A percentile compares a stretch with the other conserved stretches of the same genome.
Evolutionary conservation across 441 rosid genomes (phyloP).

Genomic region (Theobroma grandiflorum): DNA sequence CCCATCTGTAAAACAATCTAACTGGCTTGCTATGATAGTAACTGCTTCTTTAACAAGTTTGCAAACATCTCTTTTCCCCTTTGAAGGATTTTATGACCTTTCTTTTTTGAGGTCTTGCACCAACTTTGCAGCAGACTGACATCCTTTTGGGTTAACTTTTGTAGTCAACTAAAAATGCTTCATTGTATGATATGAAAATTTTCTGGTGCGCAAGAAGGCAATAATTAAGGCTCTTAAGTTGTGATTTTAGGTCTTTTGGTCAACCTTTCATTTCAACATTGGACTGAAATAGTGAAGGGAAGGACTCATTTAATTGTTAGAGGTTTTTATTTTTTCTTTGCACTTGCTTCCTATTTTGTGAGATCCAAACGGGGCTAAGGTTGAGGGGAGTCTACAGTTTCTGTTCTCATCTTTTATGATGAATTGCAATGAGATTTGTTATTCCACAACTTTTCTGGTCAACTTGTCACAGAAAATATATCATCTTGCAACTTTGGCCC

Average conservation of each 20-base stretch:
- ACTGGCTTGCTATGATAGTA: slow-evolving; percentile 1
- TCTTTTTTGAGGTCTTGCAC: neutral
- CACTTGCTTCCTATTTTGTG: slow-evolving; percentile 2
- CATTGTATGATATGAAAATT: neutral
- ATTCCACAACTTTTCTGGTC: neutral
- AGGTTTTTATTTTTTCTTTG: neutral
- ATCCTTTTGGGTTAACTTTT: neutral
- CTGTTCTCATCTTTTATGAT: neutral
- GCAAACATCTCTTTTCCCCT: neutral
- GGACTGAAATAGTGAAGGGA: neutral
- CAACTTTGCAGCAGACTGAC: neutral
- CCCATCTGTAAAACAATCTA: neutral
- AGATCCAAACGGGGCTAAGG: neutral
- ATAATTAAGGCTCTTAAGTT: neutral
- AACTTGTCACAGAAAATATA: neutral
- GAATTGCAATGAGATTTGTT: neutral
- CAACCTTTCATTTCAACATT: neutral
- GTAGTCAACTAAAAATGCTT: neutral
- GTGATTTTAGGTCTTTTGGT: neutral
- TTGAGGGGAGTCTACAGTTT: neutral
- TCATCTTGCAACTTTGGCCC: neutral
- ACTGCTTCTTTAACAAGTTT: neutral
- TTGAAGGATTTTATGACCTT: neutral
- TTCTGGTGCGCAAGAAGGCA: neutral
- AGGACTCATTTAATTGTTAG: neutral